A percentile compares a stretch with the other conserved stretches of the same genome.
Evolutionary conservation across 768 basidiomycete species (phyloP).

Genomic region (Vararia minispora): DNA sequence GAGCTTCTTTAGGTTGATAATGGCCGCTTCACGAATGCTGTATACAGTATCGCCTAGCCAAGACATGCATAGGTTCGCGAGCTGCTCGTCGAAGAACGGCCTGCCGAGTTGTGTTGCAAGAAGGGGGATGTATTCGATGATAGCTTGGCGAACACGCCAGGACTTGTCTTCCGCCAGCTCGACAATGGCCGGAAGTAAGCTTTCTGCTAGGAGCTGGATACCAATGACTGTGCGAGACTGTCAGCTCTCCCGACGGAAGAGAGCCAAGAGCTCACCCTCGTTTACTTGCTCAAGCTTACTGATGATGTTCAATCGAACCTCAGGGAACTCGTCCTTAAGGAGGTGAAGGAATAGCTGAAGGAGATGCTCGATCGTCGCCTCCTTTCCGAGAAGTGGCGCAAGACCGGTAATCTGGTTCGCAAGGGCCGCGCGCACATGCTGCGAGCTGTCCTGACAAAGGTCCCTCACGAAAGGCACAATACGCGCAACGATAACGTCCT

Average conservation of each 20-base stretch:
- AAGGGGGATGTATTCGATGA: slow-evolving; percentile 99
- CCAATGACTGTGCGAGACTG: slow-evolving; percentile 67
- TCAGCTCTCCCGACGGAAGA: slow-evolving; percentile 1
- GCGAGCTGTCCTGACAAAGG: slow-evolving; percentile 85
- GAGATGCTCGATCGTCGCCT: slow-evolving; percentile 92
- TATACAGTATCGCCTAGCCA: slow-evolving; percentile 98
- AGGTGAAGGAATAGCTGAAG: slow-evolving; percentile 93
- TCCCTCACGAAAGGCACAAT: slow-evolving; percentile 94
- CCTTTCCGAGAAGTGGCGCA: slow-evolving; percentile 86
- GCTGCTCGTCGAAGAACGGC: slow-evolving; percentile 94
- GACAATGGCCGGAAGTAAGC: slow-evolving; percentile 93
- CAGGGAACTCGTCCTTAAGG: slow-evolving; percentile 97
- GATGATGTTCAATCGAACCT: slow-evolving; percentile 95
- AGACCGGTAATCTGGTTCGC: slow-evolving; percentile 95
- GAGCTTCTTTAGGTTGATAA: slow-evolving; percentile 90
- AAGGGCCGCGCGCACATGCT: slow-evolving; percentile 94
- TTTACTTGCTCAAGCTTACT: slow-evolving; percentile 97
- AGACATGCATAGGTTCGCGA: slow-evolving; percentile 95
- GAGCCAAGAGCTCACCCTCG: slow-evolving; percentile 42
- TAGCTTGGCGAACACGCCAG: slow-evolving; percentile 98
- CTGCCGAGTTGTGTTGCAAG: slow-evolving; percentile 97
- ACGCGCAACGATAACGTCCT: slow-evolving; percentile 85
- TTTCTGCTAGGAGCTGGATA: slow-evolving; percentile 88
- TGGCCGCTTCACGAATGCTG: slow-evolving; percentile 98
- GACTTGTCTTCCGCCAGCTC: slow-evolving; percentile 99